Evolutionary conservation across 164 flowering plant genomes (phyloP), one percentile per base, ranked within the genome.

Genomic region (Kalanchoe fedtschenkoi): DNA sequence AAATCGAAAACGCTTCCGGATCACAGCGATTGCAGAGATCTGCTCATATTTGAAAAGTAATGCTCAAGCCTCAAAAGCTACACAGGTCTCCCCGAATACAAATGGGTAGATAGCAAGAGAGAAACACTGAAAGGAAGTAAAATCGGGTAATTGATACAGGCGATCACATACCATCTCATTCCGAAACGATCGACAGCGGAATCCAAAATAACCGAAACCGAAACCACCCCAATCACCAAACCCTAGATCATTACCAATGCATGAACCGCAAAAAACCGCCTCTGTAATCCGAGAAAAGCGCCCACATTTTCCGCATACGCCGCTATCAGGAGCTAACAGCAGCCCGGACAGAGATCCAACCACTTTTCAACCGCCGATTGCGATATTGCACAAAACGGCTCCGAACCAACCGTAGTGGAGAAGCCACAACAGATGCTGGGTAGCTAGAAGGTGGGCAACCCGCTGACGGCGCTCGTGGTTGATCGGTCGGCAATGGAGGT

Each of bases 141-240:
- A 32, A 19, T 34, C 9, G 33, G 33, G 21, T 0, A 57, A 26
- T 6, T 5, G 5, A 67, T 5, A 39, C 34, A 16, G 57, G 5
- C 7, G 65, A 63, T 44, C 60, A 74, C 82, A 7, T 69, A 89
- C 96, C 96, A 89, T 87, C 76, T 78, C 88, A 89, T 87, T 65
- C 68, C 87, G 81, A 71, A 51, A 51, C 7, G 26, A 51, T 26
- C 56, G 56, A 28, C 13, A 8, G 11, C 39, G 14, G 6, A 51
- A 51, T 51, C 32, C 56, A 51, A 30, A 24, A 22, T 19, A 68
- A 62, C 56, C 16, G 14, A 46, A 19, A 46, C 7, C 53, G 10
- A 21, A 46, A 10, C 55, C 30, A 46, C 30, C 32, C 15, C 30
- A 51, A 54, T 54, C 54, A 67, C 24, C 68, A 65, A 74, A 70